phyloP scores from a whole-genome alignment of 2,329 filamentous ascomycete species.

The Diatrype stigma region DNA sequence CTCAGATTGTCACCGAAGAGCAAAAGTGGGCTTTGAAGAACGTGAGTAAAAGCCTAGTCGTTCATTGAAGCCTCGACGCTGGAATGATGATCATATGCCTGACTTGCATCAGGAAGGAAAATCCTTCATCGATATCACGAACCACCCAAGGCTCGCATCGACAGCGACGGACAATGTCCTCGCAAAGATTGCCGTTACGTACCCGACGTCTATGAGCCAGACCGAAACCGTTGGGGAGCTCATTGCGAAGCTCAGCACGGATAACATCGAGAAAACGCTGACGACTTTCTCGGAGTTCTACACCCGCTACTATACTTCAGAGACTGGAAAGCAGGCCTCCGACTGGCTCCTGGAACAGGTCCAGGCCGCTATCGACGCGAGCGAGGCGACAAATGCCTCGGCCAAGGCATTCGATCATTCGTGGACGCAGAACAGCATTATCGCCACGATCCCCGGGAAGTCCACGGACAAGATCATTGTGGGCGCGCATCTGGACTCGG shows the following conservation, averaged over 20 bases:
- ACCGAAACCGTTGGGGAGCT: constrained; percentile 54
- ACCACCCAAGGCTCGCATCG: constrained; percentile 53
- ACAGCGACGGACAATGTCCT: constrained; percentile 20
- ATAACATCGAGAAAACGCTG: constrained; percentile 62
- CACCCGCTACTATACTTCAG: constrained; percentile 63
- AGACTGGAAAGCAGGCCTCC: constrained; percentile 66
- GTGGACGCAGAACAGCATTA: constrained; percentile 74
- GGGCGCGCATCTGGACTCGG: constrained; percentile 75
- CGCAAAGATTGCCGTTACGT: constrained; percentile 42
- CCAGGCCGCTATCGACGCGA: constrained; percentile 53
- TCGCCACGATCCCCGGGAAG: constrained; percentile 75
- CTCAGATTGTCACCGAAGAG: constrained; percentile 66
- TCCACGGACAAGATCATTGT: constrained; percentile 70
- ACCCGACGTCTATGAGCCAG: constrained; percentile 55
- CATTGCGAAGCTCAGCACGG: constrained; percentile 55
- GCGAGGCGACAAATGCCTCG: constrained; percentile 57
- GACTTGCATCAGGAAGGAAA: constrained; percentile 52
- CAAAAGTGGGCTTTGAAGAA: constrained; percentile 69
- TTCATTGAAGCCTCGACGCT: constrained; percentile 6
- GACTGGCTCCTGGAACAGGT: constrained; percentile 70
- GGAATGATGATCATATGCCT: background rate
- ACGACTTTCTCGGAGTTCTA: constrained; percentile 63
- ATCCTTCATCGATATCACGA: constrained; percentile 76
- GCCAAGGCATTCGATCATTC: constrained; percentile 64
- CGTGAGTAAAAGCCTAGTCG: constrained; percentile 37